phyloP scores from a whole-genome alignment of 78 protist genomes.

The Dictyostelium citrinum region DNA sequence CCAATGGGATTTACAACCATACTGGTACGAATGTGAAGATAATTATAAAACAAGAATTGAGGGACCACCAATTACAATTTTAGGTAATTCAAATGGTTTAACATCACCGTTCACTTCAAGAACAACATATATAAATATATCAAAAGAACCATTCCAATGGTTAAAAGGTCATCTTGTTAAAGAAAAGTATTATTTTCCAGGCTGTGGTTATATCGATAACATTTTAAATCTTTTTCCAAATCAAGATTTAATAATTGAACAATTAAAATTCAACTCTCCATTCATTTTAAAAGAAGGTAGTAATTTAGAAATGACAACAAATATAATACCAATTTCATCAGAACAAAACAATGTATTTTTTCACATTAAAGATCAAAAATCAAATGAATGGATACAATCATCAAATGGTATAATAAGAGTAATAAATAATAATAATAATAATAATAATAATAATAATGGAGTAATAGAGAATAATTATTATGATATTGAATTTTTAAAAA shows the following conservation, averaged over 20 bases:
- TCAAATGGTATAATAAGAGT: no score
- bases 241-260: background rate
- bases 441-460: background rate
- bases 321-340: background rate
- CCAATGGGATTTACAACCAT: conserved; percentile 23
- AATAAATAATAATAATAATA: background rate
- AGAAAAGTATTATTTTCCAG: background rate
- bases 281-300: conserved; percentile 30
- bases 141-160: conserved; percentile 4
- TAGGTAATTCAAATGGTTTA: background rate
- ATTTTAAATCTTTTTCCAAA: background rate
- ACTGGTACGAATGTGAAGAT: background rate
- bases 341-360: conserved; percentile 22
- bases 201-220: background rate
- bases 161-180: conserved; percentile 5
- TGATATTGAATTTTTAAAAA: background rate
- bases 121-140: background rate
- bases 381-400: conserved; percentile 26
- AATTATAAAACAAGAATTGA: background rate
- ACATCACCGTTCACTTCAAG: background rate
- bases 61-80: conserved; percentile 14
- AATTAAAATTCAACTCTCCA: conserved; percentile 16
- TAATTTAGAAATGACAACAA: background rate
- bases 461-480: background rate
- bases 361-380: conserved; percentile 4